Evolutionary conservation across 495 filamentous ascomycete species (phyloP), one percentile per base, ranked within the genome.

Genomic region (Chlorociboria aeruginascens): DNA sequence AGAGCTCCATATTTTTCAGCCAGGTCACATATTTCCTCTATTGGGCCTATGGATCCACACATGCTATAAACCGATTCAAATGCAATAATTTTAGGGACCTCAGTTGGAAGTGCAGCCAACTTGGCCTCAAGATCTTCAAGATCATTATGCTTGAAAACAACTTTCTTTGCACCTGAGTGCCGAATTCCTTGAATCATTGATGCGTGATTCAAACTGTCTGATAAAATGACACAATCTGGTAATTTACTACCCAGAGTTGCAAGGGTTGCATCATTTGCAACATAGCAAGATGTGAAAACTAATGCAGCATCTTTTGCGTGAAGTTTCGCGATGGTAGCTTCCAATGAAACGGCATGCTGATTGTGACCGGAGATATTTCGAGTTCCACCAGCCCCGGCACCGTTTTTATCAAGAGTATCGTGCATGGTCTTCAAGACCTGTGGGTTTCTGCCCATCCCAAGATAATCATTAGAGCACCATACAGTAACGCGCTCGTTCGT

Each of bases 181-280:
- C 93, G 87, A 59, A 98, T 98, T 42, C 92, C 92, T 67, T 97
- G 93, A 56, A 98, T 98, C 92, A 98, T 98, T 16, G 89, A 95
- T 13, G 93, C 92, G 63, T 98, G 92, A 61, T 98, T 98, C 55
- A 95, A 70, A 60, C 83, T 89, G 67, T 98, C 92, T 9, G 87
- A 95, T 7, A 98, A 68, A 49, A 96, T 93, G 17, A 98, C 92
- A 65, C 92, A 98, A 57, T 94, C 79, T 9, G 92, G 93, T 60
- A 98, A 69, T 67, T 97, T 97, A 63, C 86, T 93, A 7, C 92
- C 92, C 16, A 98, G 72, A 6, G 92, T 98, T 8, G 92, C 92
- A 25, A 98, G 80, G 0, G 93, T 97, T 25, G 93, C 93, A 70
- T 98, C 92, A 59, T 98, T 98, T 55, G 92, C 92, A 34, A 98